phyloP scores from a whole-genome alignment of 306 rosid genomes.

The Alnus glutinosa region DNA sequence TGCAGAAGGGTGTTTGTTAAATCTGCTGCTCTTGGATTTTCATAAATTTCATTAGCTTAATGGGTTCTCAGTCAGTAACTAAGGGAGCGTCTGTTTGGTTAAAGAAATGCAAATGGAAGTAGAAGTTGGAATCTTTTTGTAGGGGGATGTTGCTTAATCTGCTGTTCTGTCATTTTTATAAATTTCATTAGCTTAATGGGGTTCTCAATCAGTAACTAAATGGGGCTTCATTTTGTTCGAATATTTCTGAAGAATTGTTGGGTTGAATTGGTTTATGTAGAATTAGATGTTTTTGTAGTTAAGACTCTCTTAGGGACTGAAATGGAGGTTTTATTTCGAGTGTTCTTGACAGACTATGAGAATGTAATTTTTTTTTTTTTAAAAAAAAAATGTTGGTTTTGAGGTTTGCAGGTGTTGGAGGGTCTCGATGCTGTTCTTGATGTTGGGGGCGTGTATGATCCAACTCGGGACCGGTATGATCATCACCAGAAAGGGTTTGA shows the following conservation, averaged over 20 bases:
- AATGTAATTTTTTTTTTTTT: not conserved
- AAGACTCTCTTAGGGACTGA: not conserved
- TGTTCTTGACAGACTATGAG: not conserved
- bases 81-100: not conserved
- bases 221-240: not conserved
- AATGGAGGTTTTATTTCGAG: not conserved
- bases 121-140: not conserved
- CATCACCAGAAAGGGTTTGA: conserved; percentile 97
- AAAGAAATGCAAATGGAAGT: not conserved
- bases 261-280: not conserved
- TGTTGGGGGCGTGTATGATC: conserved; percentile 94
- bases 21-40: not conserved
- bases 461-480: conserved; percentile 74
- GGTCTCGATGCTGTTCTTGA: conserved; percentile 96
- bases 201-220: not conserved
- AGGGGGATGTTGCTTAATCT: conserved; percentile 3
- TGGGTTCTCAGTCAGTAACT: not conserved
- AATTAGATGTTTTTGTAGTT: not conserved
- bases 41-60: not conserved
- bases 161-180: not conserved
- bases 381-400: not conserved
- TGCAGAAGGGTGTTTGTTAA: conserved; percentile 1
- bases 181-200: not conserved
- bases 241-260: not conserved
- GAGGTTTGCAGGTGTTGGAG: conserved; percentile 64